Base-by-base conservation (phyloP, 2,329 filamentous ascomycete species). In the Whalleya microplaca region DNA sequence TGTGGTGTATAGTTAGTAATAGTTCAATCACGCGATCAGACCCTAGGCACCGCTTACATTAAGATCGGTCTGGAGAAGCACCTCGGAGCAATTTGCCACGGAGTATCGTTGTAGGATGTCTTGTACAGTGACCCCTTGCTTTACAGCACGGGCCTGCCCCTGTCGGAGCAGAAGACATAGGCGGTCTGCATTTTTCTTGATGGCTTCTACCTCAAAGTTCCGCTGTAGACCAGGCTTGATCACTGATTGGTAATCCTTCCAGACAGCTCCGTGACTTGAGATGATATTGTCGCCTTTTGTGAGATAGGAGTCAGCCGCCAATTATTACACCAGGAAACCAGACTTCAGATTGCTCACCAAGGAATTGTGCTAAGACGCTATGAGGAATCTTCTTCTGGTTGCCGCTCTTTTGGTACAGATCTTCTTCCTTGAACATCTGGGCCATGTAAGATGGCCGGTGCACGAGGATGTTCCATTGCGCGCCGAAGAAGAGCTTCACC, bases 401-500 rank as follows among this genome's bases (percentile, higher is more conserved):
- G 2, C 75, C 76, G n/a, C 70, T 72, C 62, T 76, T 78, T 9
- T 67, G 67, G 52, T 63, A 66, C n/a, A 63, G 45, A 41, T 71
- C 66, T 43, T 74, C 70, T 14, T 71, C 54, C 48, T 67, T 71
- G 63, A 74, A 70, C 0, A 74, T 63, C 21, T 80, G 74, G 2
- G 72, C 71, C 2, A 82, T 59, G 54, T 76, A 78, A 0, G 72
- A 63, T 1, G 79, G 78, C 3, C 72, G 73, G 45, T 75, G 75
- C 0, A 80, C 74, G 10, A 82, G 66, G 2, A 82, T 69, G 45
- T 78, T 80, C 80, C 80, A 82, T 41, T 72, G 73, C 0, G 76
- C 77, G 1, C 74, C 78, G 32, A 80, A 80, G 69, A 78, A 81
- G 23, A 81, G 67, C 53, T 79, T 75, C 18, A 80, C 79, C 1